phyloP scores from a whole-genome alignment of 176 grass and related monocot genomes.

The Oryza glumipatula region DNA sequence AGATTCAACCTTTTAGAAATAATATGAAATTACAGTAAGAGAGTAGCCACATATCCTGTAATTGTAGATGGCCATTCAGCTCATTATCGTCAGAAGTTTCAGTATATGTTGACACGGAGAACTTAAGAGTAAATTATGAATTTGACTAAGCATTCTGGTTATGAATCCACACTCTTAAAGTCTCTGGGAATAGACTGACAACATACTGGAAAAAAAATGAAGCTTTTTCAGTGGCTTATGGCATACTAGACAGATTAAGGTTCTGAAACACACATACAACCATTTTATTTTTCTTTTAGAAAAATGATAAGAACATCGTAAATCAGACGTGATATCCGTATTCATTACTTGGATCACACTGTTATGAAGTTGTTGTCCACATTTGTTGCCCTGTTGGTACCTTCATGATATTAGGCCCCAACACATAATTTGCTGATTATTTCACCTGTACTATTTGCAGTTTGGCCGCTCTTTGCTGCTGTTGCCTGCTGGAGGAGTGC shows the following conservation, averaged over 20 bases:
- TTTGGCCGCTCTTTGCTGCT: slow-evolving; percentile 43
- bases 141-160: background rate
- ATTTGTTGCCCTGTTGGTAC: background rate
- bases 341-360: background rate
- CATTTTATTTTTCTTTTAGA: background rate
- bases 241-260: background rate
- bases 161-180: background rate
- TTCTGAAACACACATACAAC: background rate
- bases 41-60: background rate
- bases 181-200: background rate
- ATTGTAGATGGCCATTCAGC: background rate
- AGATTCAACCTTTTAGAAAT: background rate
- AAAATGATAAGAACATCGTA: background rate
- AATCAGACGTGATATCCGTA: background rate
- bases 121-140: background rate
- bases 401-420: background rate
- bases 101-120: background rate
- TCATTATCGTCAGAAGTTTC: background rate
- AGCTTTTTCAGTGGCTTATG: background rate
- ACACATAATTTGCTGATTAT: background rate
- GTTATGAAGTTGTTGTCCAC: background rate
- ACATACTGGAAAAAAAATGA: background rate
- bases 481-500: slow-evolving; percentile 52
- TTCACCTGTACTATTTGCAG: background rate
- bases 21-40: background rate